These are phyloP conservation scores for Echinosophora koreensis DNA, from an alignment of 306 rosid species.

Conservation along the genomic window DNA sequence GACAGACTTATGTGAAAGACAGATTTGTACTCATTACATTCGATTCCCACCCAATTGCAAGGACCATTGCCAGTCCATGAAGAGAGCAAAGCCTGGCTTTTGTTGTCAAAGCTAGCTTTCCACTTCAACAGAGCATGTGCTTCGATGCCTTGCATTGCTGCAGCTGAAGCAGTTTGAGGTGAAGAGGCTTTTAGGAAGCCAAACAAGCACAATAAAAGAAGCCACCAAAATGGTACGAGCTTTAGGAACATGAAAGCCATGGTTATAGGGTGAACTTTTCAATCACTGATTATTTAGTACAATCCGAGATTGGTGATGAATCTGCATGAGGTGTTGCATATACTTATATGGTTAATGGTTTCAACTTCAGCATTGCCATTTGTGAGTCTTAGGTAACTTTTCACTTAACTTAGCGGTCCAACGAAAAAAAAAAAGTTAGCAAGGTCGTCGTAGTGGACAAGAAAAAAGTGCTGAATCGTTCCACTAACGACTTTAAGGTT, in stretches of 20 bases:
- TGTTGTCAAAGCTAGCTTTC: conserved; percentile 30
- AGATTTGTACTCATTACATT: background rate
- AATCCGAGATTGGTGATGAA: background rate
- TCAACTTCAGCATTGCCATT: too few relatives aligned
- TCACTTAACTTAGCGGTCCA: too few relatives aligned
- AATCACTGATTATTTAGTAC: background rate
- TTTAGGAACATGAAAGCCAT: background rate
- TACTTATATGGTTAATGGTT: too few relatives aligned
- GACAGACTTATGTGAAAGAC: background rate
- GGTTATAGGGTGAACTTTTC: background rate
- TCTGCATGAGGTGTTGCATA: background rate
- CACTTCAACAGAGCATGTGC: conserved; percentile 38
- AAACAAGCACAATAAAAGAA: background rate
- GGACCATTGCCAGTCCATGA: conserved; percentile 25
- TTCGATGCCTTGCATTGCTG: background rate
- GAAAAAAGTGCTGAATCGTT: too few relatives aligned
- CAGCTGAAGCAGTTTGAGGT: too few relatives aligned
- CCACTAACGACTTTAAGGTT: too few relatives aligned
- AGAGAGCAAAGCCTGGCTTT: conserved; percentile 24
- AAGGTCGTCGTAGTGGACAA: too few relatives aligned
- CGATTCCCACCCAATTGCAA: conserved; percentile 38
- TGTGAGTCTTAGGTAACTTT: too few relatives aligned
- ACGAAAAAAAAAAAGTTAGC: too few relatives aligned
- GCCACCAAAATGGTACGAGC: background rate
- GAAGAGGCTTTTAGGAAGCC: background rate